phyloP scores from a whole-genome alignment of 2,329 filamentous ascomycete species.

The Fusarium caatingaense region DNA sequence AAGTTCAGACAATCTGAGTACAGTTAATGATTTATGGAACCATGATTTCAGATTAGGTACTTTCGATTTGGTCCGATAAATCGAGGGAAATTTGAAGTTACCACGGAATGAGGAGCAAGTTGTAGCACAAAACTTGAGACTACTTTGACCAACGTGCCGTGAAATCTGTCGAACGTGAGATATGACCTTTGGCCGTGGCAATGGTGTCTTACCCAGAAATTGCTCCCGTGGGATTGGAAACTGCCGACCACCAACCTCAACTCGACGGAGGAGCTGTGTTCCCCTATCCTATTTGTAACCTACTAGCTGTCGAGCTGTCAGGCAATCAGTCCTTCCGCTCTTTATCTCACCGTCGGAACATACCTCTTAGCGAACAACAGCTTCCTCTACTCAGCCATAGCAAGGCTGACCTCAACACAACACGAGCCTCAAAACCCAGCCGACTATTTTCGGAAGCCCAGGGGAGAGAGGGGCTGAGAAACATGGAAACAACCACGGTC shows the following conservation, averaged over 20 bases:
- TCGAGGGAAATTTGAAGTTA: not conserved
- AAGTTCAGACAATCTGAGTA: not conserved
- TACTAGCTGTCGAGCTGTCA: fast-evolving
- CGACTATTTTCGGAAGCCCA: slow-evolving; percentile 30
- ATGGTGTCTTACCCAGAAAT: not conserved
- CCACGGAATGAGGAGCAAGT: not conserved
- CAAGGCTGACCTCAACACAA: not conserved
- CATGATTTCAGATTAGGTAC: not conserved
- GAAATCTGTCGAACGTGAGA: not conserved
- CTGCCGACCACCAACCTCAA: fast-evolving
- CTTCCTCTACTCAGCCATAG: not conserved
- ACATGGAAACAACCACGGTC: slow-evolving; percentile 39
- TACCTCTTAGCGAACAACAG: no score
- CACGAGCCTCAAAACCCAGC: not conserved
- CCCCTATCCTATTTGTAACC: not conserved
- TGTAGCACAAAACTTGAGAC: not conserved
- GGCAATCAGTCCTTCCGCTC: fast-evolving
- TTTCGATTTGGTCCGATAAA: not conserved
- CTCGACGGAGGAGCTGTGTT: no score
- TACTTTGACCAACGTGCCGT: not conserved
- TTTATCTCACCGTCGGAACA: no score
- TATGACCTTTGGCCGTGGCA: not conserved
- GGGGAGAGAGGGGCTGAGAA: slow-evolving; percentile 12
- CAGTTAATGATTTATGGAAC: slow-evolving; percentile 3
- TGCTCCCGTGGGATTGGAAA: not conserved